Base-by-base conservation (phyloP, 2,329 filamentous ascomycete species). In the Lecanicillium sp. region DNA sequence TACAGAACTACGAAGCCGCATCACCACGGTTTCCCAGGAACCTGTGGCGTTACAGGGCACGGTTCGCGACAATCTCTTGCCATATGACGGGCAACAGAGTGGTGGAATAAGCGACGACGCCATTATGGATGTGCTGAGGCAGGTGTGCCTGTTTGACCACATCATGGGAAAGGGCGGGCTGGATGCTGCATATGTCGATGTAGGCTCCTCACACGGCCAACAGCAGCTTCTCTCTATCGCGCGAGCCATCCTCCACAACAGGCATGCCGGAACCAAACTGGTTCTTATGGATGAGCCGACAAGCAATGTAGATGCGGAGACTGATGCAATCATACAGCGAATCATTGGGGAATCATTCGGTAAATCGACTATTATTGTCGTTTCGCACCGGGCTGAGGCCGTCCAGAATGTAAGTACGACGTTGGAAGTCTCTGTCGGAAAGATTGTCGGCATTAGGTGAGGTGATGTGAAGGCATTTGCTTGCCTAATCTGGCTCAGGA, bases 71-170 rank as follows among this genome's bases (percentile, higher is more conserved):
- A 43, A 44, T 15, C 36, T 42, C 11, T 4, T 4, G 3, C 32
- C 32, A 6, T 34, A 33, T 17, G 31, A 33, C 11, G 22, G 22
- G 11, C 22, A 25, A 11, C 22, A 25, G 22, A 11, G 11, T 25
- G 22, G 22, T 25, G 22, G 7, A 7, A 25, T 25, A 6, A 11
- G 11, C 11, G 22, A 25, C 22, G 22, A 6, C 11, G 22, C 22
- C 11, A 6, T 25, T 5, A 11, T 18, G 10, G 11, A 31, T 17
- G 64, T 60, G 1, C 52, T 74, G 5, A 51, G 58, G 20, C 62
- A 62, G 30, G 63, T 67, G 0, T 54, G 56, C 13, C 51, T 74
- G 2, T 62, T 56, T 53, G 49, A 57, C 3, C 47, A 57, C 1
- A 50, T 69, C 14, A 49, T 58, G 5, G 40, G 49, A 1, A 48